phyloP scores from a whole-genome alignment of 208 protist species.

The Strigomonas culicis region DNA sequence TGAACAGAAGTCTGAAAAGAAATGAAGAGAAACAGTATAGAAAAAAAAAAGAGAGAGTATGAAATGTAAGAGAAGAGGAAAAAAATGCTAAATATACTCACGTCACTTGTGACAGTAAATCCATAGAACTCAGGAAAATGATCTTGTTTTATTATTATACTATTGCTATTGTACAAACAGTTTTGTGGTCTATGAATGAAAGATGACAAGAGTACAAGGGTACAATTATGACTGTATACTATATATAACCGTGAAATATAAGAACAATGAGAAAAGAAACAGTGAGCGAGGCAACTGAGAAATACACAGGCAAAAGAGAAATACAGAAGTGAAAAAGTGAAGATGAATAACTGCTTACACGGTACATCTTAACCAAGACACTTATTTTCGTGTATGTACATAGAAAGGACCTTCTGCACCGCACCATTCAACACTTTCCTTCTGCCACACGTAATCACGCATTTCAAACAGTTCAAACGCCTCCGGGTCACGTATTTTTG shows the following conservation, averaged over 20 bases:
- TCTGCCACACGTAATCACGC: slow-evolving; percentile 62
- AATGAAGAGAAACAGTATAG: slow-evolving; percentile 15
- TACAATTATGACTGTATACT: background rate
- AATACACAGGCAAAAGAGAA: slow-evolving; percentile 8
- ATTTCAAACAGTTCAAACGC: slow-evolving; percentile 62
- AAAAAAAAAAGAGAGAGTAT: slow-evolving; percentile 9
- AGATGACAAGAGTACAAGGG: background rate
- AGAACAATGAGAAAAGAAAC: slow-evolving; percentile 1
- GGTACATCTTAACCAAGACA: background rate
- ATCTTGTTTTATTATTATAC: too few relatives aligned
- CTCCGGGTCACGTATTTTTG: slow-evolving; percentile 48
- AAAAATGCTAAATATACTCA: too few relatives aligned
- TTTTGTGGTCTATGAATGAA: too few relatives aligned
- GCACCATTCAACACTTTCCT: slow-evolving; percentile 64
- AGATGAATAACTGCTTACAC: background rate
- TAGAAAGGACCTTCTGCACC: slow-evolving; percentile 49
- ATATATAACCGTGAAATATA: slow-evolving; percentile 5
- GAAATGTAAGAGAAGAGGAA: slow-evolving; percentile 8
- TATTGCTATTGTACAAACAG: background rate
- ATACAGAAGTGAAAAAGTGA: slow-evolving; percentile 1
- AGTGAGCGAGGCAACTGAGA: background rate
- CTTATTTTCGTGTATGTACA: slow-evolving; percentile 42
- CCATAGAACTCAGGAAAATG: too few relatives aligned
- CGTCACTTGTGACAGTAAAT: too few relatives aligned
- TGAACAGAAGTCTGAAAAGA: background rate